Conservation (phyloP, 257 asterid genomes). For the Gentiana dahurica region DNA sequence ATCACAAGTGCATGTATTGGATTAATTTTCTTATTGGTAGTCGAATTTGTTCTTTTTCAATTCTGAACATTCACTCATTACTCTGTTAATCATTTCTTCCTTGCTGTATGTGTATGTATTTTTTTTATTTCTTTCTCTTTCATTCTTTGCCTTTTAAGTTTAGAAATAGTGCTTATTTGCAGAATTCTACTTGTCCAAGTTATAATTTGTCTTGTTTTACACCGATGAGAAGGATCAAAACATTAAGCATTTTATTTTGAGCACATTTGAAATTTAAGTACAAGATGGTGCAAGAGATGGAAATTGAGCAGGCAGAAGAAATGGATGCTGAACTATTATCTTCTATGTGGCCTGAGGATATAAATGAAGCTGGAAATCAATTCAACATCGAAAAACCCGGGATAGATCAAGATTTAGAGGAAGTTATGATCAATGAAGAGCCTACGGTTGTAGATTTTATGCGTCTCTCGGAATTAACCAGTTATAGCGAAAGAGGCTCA, state of each 20-base stretch:
- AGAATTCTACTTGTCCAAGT: neutral
- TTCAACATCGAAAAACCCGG: slow-evolving; percentile 74
- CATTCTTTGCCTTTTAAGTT: neutral
- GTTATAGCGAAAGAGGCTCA: slow-evolving; percentile 72
- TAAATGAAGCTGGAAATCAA: slow-evolving; percentile 69
- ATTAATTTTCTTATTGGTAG: neutral
- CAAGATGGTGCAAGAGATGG: slow-evolving; percentile 53
- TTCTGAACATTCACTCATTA: neutral
- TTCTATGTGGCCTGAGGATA: slow-evolving; percentile 97
- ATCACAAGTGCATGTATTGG: neutral
- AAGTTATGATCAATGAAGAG: slow-evolving; percentile 59
- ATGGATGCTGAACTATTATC: slow-evolving; percentile 71
- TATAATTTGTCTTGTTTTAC: too few species aligned
- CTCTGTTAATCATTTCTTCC: too few species aligned
- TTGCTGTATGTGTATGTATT: neutral
- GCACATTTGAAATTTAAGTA: neutral
- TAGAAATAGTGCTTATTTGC: neutral
- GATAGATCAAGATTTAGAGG: slow-evolving; percentile 66
- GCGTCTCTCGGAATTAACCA: slow-evolving; percentile 69
- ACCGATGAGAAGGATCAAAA: neutral
- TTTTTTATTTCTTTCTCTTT: neutral
- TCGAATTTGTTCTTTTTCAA: neutral
- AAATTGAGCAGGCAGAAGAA: slow-evolving; percentile 49
- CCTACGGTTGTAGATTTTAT: slow-evolving; percentile 58
- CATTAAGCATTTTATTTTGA: neutral